phyloP scores from a whole-genome alignment of 768 basidiomycete species.

The Russula foetens region DNA sequence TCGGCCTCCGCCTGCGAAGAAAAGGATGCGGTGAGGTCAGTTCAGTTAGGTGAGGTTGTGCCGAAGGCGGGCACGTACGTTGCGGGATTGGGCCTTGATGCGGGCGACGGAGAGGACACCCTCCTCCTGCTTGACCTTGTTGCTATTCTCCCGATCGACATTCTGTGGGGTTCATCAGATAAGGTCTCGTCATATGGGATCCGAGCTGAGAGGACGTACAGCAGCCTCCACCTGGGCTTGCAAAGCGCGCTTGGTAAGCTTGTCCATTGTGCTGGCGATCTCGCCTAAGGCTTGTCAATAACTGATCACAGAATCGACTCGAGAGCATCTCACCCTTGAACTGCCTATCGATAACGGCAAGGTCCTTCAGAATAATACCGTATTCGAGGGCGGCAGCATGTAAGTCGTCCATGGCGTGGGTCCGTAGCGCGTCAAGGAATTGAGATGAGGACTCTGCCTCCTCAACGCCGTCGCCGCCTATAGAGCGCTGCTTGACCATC shows the following conservation, averaged over 20 bases:
- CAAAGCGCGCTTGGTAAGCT: constrained; percentile 72
- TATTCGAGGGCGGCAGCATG: constrained; percentile 76
- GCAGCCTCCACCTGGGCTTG: constrained; percentile 87
- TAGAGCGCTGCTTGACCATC: constrained; percentile 72
- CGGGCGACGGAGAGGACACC: constrained; percentile 68
- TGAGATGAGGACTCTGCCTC: constrained; percentile 65
- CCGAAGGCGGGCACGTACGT: constrained; percentile 27
- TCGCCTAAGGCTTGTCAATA: constrained; percentile 35
- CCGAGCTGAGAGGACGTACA: constrained; percentile 32
- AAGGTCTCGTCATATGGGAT: neutral
- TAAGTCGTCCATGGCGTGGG: constrained; percentile 83
- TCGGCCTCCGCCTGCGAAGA: constrained; percentile 55
- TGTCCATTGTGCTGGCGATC: constrained; percentile 79
- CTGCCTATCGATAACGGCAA: constrained; percentile 80
- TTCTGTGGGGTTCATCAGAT: constrained; percentile 39
- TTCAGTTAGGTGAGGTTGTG: neutral
- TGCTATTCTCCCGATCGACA: constrained; percentile 81
- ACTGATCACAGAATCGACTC: neutral
- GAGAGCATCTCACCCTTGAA: constrained; percentile 50
- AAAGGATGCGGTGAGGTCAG: neutral
- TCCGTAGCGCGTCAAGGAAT: constrained; percentile 75
- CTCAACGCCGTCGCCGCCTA: constrained; percentile 68
- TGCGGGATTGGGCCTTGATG: constrained; percentile 61
- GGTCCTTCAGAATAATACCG: constrained; percentile 75
- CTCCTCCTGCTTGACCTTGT: constrained; percentile 81